Percentiles rank a stretch among this genome's conserved stretches.
Conservation (phyloP, 345 rosid species). For the rapeseed (Brassica napus) region DNA sequence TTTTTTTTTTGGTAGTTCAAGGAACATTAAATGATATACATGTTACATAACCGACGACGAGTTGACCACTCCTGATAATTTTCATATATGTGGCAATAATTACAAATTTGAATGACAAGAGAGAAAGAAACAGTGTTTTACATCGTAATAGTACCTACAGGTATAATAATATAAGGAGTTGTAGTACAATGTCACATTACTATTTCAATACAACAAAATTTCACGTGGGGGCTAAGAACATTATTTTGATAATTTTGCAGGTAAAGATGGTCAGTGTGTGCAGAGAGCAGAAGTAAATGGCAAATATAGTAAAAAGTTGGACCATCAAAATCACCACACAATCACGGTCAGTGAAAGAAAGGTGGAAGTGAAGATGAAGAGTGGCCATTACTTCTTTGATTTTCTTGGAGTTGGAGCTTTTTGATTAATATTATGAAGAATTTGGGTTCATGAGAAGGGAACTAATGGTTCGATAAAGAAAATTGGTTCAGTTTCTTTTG, state of each 20-base stretch:
- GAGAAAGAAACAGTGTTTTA: constrained; percentile 33
- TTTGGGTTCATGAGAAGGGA: constrained; percentile 10
- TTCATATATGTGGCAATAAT: constrained; percentile 24
- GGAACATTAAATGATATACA: constrained; percentile 4
- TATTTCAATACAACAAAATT: constrained; percentile 37
- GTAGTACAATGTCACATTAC: constrained; percentile 35
- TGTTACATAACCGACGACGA: constrained; percentile 18
- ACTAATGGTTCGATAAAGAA: constrained; percentile 14
- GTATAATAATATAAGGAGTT: constrained; percentile 29
- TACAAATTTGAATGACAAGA: constrained; percentile 35
- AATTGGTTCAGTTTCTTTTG: neutral
- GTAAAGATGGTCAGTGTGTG: constrained; percentile 40
- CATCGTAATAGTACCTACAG: constrained; percentile 39
- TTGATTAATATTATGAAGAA: constrained; percentile 13
- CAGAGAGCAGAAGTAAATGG: constrained; percentile 43
- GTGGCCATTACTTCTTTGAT: constrained; percentile 38
- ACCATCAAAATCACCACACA: constrained; percentile 41
- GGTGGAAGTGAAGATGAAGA: constrained; percentile 22
- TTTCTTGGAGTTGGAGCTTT: constrained; percentile 42
- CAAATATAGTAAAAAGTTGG: constrained; percentile 38
- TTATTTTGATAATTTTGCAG: constrained; percentile 30
- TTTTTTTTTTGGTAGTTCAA: neutral
- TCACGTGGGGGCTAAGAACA: constrained; percentile 40
- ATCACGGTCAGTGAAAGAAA: constrained; percentile 32
- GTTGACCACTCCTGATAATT: constrained; percentile 16